Evolutionary conservation across 2,329 filamentous ascomycete genomes (phyloP).

Genomic region (Simplicillium aogashimaense): DNA sequence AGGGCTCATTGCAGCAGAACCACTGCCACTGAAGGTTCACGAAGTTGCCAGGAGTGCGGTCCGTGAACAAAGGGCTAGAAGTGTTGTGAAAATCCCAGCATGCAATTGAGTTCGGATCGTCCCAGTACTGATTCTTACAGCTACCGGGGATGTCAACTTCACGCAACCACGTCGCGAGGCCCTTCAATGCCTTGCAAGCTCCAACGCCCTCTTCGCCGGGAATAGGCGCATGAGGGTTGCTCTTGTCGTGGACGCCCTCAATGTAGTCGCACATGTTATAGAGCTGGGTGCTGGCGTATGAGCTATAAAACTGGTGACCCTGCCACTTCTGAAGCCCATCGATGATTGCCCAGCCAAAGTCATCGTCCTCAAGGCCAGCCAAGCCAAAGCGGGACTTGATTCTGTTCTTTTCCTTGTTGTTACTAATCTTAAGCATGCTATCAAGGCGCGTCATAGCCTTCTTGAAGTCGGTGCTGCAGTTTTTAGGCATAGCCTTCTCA

Average conservation of each 20-base stretch:
- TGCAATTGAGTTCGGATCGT: not conserved
- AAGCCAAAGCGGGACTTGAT: conserved; percentile 35
- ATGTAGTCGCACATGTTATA: conserved; percentile 25
- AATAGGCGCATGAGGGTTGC: not conserved
- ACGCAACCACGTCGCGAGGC: conserved; percentile 2
- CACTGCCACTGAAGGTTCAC: conserved; percentile 5
- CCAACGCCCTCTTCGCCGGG: conserved; percentile 4
- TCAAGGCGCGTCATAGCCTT: conserved; percentile 37
- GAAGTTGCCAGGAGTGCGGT: conserved; percentile 2
- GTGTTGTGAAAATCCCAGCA: conserved; percentile 5
- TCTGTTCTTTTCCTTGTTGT: conserved; percentile 20
- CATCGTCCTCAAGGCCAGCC: conserved; percentile 31
- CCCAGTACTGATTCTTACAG: conserved; percentile 2
- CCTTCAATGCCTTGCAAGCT: not conserved
- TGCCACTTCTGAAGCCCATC: conserved; percentile 25
- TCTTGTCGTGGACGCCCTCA: conserved; percentile 8
- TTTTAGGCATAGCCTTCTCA: conserved; percentile 33
- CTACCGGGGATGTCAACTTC: conserved; percentile 3
- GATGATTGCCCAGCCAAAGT: conserved; percentile 34
- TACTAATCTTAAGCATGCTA: conserved; percentile 30
- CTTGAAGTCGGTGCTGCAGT: conserved; percentile 54
- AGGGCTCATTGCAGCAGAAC: conserved; percentile 7
- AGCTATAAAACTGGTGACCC: conserved; percentile 19
- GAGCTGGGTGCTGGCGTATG: conserved; percentile 17
- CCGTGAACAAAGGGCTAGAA: conserved; percentile 1